phyloP scores from a whole-genome alignment of 192 early-diverging fungal species.

The Entophlyctis luteolus region DNA sequence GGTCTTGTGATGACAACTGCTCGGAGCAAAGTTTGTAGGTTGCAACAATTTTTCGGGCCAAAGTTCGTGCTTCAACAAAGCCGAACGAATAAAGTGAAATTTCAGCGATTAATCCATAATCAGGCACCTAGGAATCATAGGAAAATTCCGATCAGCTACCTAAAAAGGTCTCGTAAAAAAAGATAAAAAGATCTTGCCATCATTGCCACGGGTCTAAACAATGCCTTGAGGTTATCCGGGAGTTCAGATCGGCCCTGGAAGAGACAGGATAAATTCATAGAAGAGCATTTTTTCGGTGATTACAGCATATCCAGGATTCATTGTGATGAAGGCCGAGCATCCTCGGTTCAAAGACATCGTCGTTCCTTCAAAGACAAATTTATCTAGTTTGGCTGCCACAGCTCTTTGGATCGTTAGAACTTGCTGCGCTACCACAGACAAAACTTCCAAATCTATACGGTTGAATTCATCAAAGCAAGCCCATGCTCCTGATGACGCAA shows the following conservation, averaged over 20 bases:
- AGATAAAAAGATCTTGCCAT: constrained; percentile 36
- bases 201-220: constrained; percentile 64
- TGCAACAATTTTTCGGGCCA: constrained; percentile 59
- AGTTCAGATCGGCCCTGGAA: constrained; percentile 44
- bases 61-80: constrained; percentile 53
- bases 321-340: constrained; percentile 61
- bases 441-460: constrained; percentile 59
- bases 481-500: constrained; percentile 60
- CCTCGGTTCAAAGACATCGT: constrained; percentile 55
- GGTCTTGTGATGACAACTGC: constrained; percentile 62
- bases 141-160: no score
- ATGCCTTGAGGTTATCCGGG: constrained; percentile 60
- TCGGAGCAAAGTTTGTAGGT: constrained; percentile 63
- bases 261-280: background rate
- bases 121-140: constrained; percentile 42
- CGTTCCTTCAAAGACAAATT: constrained; percentile 64
- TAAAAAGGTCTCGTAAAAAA: constrained; percentile 4
- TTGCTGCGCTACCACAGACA: constrained; percentile 62
- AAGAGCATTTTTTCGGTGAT: background rate
- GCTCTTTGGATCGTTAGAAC: constrained; percentile 58
- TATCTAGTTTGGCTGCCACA: constrained; percentile 53
- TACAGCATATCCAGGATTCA: constrained; percentile 65
- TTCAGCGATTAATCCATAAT: constrained; percentile 62
- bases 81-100: constrained; percentile 62
- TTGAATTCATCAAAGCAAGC: constrained; percentile 66